Percentiles rank a stretch among this genome's conserved stretches.
These are phyloP conservation scores for Amanita pallidorosea DNA, from an alignment of 768 basidiomycete species.

Conservation along the genomic window DNA sequence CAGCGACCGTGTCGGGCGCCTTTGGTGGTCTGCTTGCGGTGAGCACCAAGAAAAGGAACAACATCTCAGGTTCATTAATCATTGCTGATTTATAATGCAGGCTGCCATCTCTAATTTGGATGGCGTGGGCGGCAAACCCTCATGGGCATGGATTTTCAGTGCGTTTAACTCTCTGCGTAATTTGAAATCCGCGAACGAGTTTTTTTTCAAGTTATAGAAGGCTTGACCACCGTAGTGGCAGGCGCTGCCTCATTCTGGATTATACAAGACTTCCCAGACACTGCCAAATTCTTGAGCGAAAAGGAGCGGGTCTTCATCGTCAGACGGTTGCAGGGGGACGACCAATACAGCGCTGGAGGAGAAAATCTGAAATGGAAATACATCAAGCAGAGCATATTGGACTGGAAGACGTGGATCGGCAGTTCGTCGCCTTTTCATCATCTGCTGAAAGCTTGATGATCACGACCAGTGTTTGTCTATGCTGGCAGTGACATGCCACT, in stretches of 20 bases:
- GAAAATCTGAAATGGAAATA: conserved; percentile 49
- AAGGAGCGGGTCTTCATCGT: conserved; percentile 58
- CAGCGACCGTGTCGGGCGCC: conserved; percentile 75
- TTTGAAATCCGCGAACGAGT: neutral
- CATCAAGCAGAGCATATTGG: conserved; percentile 45
- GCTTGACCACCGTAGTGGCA: conserved; percentile 57
- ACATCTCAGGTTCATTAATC: no score
- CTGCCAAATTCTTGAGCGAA: conserved; percentile 67
- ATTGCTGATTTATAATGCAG: conserved; percentile 15
- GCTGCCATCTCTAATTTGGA: conserved; percentile 64
- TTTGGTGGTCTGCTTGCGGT: conserved; percentile 72
- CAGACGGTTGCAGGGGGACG: conserved; percentile 52
- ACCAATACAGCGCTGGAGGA: conserved; percentile 66
- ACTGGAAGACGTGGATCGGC: conserved; percentile 66
- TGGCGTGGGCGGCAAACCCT: conserved; percentile 57
- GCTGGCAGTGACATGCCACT: conserved; percentile 51
- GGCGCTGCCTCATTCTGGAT: conserved; percentile 62
- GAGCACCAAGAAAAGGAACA: conserved; percentile 10
- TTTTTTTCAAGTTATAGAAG: conserved; percentile 40
- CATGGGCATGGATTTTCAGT: conserved; percentile 67
- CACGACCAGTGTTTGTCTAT: conserved; percentile 40
- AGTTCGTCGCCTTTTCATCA: conserved; percentile 21
- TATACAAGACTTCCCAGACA: conserved; percentile 78
- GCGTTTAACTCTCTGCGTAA: conserved; percentile 6
- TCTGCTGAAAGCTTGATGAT: neutral